Percentiles rank a stretch among this genome's conserved stretches.
phyloP scores from a whole-genome alignment of 1,139 yeast species.

The Debaryomyces robertsiae region DNA sequence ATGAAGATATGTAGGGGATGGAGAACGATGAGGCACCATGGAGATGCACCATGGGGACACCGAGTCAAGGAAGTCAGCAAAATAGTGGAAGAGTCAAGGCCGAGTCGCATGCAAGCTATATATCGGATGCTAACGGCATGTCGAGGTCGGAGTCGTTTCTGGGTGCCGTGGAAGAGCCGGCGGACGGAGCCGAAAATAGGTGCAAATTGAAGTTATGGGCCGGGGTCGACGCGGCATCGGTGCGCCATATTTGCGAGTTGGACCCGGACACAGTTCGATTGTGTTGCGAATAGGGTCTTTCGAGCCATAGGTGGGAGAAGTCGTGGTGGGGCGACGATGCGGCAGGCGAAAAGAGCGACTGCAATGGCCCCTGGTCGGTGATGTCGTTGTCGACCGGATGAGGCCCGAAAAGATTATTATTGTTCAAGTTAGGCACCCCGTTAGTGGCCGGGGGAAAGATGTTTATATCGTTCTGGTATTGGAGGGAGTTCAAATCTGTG shows the following conservation, averaged over 20 bases:
- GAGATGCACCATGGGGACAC: too few relatives aligned
- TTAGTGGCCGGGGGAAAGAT: constrained; percentile 2
- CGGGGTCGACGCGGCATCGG: constrained; percentile 21
- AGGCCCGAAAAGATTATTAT: constrained; percentile 4
- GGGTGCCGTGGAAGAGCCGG: constrained; percentile 1
- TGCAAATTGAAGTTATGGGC: constrained; percentile 12
- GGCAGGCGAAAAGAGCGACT: constrained; percentile 4
- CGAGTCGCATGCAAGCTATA: too few relatives aligned
- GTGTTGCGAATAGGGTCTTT: constrained; percentile 16
- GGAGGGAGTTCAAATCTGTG: constrained; percentile 2
- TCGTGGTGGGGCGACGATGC: constrained; percentile 10
- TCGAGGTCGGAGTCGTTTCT: constrained; percentile 5
- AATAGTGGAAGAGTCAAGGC: too few relatives aligned
- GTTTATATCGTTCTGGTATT: constrained; percentile 3
- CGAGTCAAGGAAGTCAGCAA: too few relatives aligned
- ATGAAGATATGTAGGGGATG: too few relatives aligned
- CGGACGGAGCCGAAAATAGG: constrained; percentile 4
- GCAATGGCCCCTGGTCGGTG: background rate
- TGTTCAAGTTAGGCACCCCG: constrained; percentile 3
- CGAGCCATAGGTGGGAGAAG: constrained; percentile 15
- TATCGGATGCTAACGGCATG: background rate
- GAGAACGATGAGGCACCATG: too few relatives aligned
- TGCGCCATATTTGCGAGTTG: constrained; percentile 35
- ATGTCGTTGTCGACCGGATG: constrained; percentile 2
- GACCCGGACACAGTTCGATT: constrained; percentile 27